A percentile compares a stretch with the other conserved stretches of the same genome.
Evolutionary conservation across 176 grass and related monocot genomes (phyloP).

Genomic region (Rhynchospora pubera): DNA sequence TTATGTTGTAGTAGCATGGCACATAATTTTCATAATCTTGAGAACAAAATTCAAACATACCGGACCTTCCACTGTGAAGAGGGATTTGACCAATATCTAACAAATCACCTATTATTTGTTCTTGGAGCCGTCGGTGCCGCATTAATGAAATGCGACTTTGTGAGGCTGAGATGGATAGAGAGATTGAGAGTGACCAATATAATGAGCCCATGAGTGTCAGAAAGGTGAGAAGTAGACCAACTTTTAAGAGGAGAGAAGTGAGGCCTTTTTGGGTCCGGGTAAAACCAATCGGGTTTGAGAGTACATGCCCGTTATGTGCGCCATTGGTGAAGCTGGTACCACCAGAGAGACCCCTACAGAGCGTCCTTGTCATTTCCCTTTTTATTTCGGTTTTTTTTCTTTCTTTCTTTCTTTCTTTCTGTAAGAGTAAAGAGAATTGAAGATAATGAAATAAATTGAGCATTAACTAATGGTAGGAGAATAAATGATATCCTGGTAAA

Average conservation of each 20-base stretch:
- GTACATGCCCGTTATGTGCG: constrained; percentile 29
- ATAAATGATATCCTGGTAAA: neutral
- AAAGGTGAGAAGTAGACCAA: constrained; percentile 38
- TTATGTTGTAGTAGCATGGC: constrained; percentile 88
- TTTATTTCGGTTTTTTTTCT: neutral
- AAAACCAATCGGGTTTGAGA: neutral
- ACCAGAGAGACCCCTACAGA: constrained; percentile 59
- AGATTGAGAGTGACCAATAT: constrained; percentile 63
- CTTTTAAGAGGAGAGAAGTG: constrained; percentile 27
- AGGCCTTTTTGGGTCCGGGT: constrained; percentile 38
- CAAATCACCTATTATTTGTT: constrained; percentile 67
- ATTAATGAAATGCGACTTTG: constrained; percentile 26
- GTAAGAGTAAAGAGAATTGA: neutral
- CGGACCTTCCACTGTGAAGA: constrained; percentile 38
- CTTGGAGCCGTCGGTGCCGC: constrained; percentile 71
- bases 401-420: neutral
- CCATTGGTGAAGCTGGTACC: constrained; percentile 26
- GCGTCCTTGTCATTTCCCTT: constrained; percentile 61
- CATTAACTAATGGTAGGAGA: constrained; percentile 8
- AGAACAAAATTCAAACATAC: constrained; percentile 52
- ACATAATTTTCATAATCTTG: constrained; percentile 66
- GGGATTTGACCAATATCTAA: constrained; percentile 59
- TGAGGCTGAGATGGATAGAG: constrained; percentile 20
- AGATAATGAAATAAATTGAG: neutral
- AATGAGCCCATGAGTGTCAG: constrained; percentile 47